phyloP scores from a whole-genome alignment of 2,329 filamentous ascomycete species.

The Eurotiales sp. region DNA sequence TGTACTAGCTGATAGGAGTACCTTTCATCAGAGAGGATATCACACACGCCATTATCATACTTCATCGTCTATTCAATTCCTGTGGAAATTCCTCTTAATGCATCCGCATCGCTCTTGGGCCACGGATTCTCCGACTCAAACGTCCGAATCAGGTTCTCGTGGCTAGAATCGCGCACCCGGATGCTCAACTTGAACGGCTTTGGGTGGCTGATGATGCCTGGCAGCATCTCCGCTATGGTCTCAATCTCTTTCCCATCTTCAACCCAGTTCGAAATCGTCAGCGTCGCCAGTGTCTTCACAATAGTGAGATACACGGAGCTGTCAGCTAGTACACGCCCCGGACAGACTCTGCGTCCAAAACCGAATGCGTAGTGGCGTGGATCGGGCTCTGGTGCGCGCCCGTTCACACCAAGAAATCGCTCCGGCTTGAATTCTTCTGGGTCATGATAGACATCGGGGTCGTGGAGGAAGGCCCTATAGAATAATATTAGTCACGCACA shows the following conservation, averaged over 20 bases:
- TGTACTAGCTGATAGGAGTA: no score
- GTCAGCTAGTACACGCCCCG: conserved; percentile 41
- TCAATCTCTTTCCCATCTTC: conserved; percentile 37
- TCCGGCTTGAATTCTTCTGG: conserved; percentile 36
- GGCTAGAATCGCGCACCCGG: conserved; percentile 29
- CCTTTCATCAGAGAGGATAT: no score
- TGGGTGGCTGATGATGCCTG: conserved; percentile 34
- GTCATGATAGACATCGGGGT: conserved; percentile 29
- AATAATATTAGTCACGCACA: no score
- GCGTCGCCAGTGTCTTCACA: conserved; percentile 44
- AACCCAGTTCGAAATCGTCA: no score
- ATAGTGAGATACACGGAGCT: conserved; percentile 37
- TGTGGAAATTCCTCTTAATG: no score
- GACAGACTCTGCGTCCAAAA: conserved; percentile 41
- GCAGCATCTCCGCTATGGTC: conserved; percentile 30
- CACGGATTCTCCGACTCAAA: conserved; percentile 35
- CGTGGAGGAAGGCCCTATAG: no score
- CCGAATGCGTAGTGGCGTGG: conserved; percentile 32
- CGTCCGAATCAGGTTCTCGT: conserved; percentile 28
- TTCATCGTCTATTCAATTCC: no score
- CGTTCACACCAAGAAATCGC: conserved; percentile 29
- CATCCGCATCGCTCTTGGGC: conserved; percentile 35
- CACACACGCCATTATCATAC: no score
- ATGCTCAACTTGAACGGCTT: conserved; percentile 31
- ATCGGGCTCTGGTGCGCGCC: conserved; percentile 38